Conservation (phyloP, 2,329 filamentous ascomycete species). For the Aspergillus sp. region DNA sequence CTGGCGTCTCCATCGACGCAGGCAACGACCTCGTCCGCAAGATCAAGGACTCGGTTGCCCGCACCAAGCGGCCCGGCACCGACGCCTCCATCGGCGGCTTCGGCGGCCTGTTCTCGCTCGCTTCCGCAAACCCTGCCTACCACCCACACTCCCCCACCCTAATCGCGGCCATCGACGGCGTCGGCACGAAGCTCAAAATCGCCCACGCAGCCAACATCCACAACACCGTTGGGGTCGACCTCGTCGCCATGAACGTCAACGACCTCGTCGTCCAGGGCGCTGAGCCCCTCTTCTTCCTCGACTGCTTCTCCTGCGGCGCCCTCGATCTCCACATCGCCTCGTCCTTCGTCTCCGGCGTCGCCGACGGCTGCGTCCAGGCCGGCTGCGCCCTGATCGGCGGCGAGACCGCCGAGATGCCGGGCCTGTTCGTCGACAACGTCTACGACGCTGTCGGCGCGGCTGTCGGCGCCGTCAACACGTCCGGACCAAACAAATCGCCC, state of each 20-base stretch:
- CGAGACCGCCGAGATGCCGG: slow-evolving; percentile 97
- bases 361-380: slow-evolving; percentile 72
- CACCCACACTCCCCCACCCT: slow-evolving; percentile 67
- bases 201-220: slow-evolving; percentile 84
- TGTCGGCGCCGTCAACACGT: slow-evolving; percentile 63
- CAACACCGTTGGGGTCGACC: slow-evolving; percentile 88
- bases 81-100: slow-evolving; percentile 94
- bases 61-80: slow-evolving; percentile 74
- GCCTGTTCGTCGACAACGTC: slow-evolving; percentile 77
- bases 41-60: slow-evolving; percentile 83
- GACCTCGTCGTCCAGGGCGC: slow-evolving; percentile 94
- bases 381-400: slow-evolving; percentile 90
- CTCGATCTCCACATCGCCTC: slow-evolving; percentile 69
- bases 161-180: slow-evolving; percentile 91
- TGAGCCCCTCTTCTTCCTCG: slow-evolving; percentile 89
- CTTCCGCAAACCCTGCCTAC: slow-evolving; percentile 58
- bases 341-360: slow-evolving; percentile 84
- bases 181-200: slow-evolving; percentile 94
- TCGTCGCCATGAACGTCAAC: slow-evolving; percentile 99
- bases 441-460: slow-evolving; percentile 91
- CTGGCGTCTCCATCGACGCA: slow-evolving; percentile 88
- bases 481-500: slow-evolving; percentile 44
- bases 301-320: slow-evolving; percentile 92
- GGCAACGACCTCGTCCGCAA: slow-evolving; percentile 86
- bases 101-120: slow-evolving; percentile 74